Evolutionary conservation across 1,139 yeast species (phyloP).

Genomic region (Sporopachydermia cereana): DNA sequence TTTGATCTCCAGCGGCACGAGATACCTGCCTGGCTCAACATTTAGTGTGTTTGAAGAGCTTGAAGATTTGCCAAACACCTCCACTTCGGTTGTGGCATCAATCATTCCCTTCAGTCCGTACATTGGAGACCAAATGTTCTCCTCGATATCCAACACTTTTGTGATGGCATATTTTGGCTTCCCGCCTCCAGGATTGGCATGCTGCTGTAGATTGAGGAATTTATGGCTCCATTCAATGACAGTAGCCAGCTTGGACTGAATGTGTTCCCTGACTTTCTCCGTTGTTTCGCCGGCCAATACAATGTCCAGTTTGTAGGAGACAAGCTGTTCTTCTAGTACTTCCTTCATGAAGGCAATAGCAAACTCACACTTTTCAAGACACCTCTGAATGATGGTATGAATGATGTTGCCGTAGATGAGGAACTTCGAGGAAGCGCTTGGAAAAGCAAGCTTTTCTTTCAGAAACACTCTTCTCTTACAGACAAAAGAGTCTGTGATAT

Average conservation of each 20-base stretch:
- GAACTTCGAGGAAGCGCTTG: constrained; percentile 46
- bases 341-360: constrained; percentile 33
- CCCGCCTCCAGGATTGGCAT: constrained; percentile 11
- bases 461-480: constrained; percentile 69
- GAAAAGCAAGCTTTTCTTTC: constrained; percentile 38
- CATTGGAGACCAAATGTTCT: constrained; percentile 82
- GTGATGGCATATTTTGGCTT: constrained; percentile 31
- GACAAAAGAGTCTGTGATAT: constrained; percentile 60
- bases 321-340: constrained; percentile 35
- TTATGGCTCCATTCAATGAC: constrained; percentile 52
- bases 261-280: constrained; percentile 34
- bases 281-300: constrained; percentile 43
- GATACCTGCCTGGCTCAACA: constrained; percentile 26
- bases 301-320: constrained; percentile 36
- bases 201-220: constrained; percentile 26
- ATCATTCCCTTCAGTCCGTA: constrained; percentile 87
- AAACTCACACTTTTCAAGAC: constrained; percentile 37
- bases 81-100: constrained; percentile 74
- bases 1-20: constrained; percentile 81
- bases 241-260: constrained; percentile 42
- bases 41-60: constrained; percentile 12
- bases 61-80: constrained; percentile 16
- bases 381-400: constrained; percentile 67
- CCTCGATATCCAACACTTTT: constrained; percentile 74
- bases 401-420: constrained; percentile 68